Percentiles rank a stretch among this genome's conserved stretches.
These are phyloP conservation scores for Xerocomus amazonicus DNA, from an alignment of 1,284 basidiomycete genomes.

Conservation along the genomic window DNA sequence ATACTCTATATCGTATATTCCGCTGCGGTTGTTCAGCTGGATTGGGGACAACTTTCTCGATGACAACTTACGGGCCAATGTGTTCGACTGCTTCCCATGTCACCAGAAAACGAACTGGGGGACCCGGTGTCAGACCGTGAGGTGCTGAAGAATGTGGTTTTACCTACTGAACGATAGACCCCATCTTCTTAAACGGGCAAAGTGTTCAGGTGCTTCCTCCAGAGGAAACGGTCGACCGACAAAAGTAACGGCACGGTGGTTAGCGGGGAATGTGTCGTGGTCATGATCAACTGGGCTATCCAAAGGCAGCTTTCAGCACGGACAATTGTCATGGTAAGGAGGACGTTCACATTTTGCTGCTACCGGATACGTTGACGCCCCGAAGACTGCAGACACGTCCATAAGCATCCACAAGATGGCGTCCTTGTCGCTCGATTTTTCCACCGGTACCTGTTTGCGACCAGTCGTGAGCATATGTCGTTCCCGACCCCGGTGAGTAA, in stretches of 20 bases:
- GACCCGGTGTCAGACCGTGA: background rate
- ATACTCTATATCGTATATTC: slow-evolving; percentile 81
- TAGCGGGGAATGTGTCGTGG: slow-evolving; percentile 59
- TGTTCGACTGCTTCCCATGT: slow-evolving; percentile 99
- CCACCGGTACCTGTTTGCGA: slow-evolving; percentile 56
- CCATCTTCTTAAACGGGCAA: slow-evolving; percentile 78
- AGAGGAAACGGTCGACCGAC: slow-evolving; percentile 82
- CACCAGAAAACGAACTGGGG: slow-evolving; percentile 77
- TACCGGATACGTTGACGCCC: slow-evolving; percentile 80
- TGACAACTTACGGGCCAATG: slow-evolving; percentile 70
- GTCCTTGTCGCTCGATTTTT: slow-evolving; percentile 54
- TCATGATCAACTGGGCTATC: slow-evolving; percentile 61
- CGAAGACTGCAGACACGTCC: slow-evolving; percentile 75
- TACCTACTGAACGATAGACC: slow-evolving; percentile 78
- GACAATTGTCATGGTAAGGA: background rate
- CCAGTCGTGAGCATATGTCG: slow-evolving; percentile 73
- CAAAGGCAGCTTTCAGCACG: slow-evolving; percentile 5
- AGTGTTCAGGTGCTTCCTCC: slow-evolving; percentile 79
- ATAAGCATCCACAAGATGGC: slow-evolving; percentile 73
- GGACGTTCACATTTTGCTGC: slow-evolving; percentile 70
- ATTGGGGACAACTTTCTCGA: background rate
- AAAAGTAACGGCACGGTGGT: slow-evolving; percentile 67
- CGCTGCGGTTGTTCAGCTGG: slow-evolving; percentile 41
- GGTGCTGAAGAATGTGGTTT: background rate
- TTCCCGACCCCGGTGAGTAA: slow-evolving; percentile 45